Conservation (phyloP, 2,329 filamentous ascomycete species). For the Mycocentrospora acerina region DNA sequence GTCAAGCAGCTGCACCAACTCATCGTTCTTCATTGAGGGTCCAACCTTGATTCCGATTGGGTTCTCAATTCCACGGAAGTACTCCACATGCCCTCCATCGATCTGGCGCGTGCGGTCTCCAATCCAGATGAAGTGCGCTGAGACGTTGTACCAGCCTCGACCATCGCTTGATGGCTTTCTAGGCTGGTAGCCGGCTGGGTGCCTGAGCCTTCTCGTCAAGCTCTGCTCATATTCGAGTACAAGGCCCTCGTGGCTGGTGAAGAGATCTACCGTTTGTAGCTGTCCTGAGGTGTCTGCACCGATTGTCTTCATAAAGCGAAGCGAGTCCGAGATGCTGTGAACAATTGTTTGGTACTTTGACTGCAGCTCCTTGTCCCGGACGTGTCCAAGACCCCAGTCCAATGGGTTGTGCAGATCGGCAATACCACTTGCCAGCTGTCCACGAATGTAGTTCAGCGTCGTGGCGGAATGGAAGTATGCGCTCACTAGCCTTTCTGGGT, state of each 20-base stretch:
- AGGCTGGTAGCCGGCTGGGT: slow-evolving; percentile 54
- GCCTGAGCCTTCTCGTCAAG: slow-evolving; percentile 74
- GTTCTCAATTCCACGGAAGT: slow-evolving; percentile 94
- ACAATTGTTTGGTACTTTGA: slow-evolving; percentile 85
- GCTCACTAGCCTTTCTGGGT: slow-evolving; percentile 80
- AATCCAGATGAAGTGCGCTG: slow-evolving; percentile 97
- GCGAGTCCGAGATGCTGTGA: slow-evolving; percentile 80
- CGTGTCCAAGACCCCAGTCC: slow-evolving; percentile 93
- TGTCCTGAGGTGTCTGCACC: slow-evolving; percentile 83
- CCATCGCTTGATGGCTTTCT: slow-evolving; percentile 33
- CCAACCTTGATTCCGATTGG: slow-evolving; percentile 97
- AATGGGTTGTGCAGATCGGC: slow-evolving; percentile 91
- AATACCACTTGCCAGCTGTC: slow-evolving; percentile 80
- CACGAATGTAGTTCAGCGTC: slow-evolving; percentile 89
- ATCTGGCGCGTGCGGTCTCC: slow-evolving; percentile 94
- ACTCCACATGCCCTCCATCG: slow-evolving; percentile 92
- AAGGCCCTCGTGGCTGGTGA: slow-evolving; percentile 92
- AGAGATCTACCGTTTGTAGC: slow-evolving; percentile 90
- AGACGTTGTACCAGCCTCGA: slow-evolving; percentile 86
- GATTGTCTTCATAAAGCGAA: slow-evolving; percentile 92
- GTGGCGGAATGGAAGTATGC: slow-evolving; percentile 96
- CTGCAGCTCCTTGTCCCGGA: slow-evolving; percentile 79
- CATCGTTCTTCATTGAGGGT: slow-evolving; percentile 73
- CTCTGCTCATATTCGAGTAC: slow-evolving; percentile 92
- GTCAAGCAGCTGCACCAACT: slow-evolving; percentile 77